Evolutionary conservation across 2,329 filamentous ascomycete genomes (phyloP).

Genomic region (Fusarium solani-melongenae): DNA sequence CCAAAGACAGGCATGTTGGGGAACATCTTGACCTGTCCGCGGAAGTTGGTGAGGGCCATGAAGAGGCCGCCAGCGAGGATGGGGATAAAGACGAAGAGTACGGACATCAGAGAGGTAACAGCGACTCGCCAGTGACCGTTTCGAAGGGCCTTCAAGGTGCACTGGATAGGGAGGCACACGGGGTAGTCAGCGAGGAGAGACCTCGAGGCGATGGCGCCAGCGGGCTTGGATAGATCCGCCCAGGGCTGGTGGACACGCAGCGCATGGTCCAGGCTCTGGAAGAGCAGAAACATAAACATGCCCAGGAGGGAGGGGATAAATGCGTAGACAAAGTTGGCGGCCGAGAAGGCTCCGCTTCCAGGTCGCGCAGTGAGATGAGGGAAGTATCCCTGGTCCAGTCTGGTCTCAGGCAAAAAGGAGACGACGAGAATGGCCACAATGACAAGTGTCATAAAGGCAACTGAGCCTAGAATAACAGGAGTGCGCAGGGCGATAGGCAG

Average conservation of each 20-base stretch:
- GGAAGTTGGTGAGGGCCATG: conserved; percentile 73
- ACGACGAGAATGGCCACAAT: conserved; percentile 79
- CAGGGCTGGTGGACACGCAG: conserved; percentile 77
- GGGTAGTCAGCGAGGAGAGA: conserved; percentile 79
- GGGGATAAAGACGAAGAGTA: conserved; percentile 71
- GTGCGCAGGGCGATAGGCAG: conserved; percentile 82
- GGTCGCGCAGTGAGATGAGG: conserved; percentile 74
- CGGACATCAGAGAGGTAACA: conserved; percentile 67
- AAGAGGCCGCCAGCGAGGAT: conserved; percentile 77
- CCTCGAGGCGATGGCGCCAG: conserved; percentile 70
- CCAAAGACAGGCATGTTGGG: conserved; percentile 80
- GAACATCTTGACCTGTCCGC: conserved; percentile 70
- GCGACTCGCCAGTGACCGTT: conserved; percentile 76
- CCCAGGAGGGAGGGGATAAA: conserved; percentile 78
- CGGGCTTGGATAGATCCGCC: conserved; percentile 67
- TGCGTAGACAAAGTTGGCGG: conserved; percentile 88
- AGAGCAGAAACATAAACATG: conserved; percentile 72
- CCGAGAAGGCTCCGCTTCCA: conserved; percentile 75
- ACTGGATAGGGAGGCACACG: conserved; percentile 71
- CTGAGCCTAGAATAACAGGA: conserved; percentile 72
- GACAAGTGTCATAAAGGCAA: conserved; percentile 68
- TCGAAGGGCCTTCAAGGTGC: conserved; percentile 65
- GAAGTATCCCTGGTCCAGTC: conserved; percentile 75
- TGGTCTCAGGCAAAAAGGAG: conserved; percentile 78
- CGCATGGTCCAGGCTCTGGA: conserved; percentile 74